Conservation (phyloP, 1,284 basidiomycete species). For the Trichosporon ovoides region DNA sequence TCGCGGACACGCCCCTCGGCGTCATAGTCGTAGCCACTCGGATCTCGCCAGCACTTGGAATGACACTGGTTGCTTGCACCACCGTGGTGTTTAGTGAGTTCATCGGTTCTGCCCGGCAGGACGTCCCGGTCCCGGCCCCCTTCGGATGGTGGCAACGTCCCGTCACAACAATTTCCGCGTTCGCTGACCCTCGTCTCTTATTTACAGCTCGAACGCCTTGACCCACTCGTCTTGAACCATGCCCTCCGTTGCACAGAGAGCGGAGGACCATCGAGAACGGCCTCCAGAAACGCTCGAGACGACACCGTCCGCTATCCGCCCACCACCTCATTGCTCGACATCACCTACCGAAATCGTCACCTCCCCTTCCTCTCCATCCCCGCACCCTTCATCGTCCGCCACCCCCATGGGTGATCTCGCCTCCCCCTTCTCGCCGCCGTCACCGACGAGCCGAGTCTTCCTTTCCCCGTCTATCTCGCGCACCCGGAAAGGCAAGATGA, state of each 20-base stretch:
- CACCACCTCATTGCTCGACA: neutral
- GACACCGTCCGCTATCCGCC: neutral
- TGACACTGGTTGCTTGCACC: conserved; percentile 2
- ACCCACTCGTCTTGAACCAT: neutral
- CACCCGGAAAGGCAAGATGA: conserved; percentile 7
- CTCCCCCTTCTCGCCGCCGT: conserved; percentile 2
- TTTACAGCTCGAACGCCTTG: conserved; percentile 4
- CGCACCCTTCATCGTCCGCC: neutral
- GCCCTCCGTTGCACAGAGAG: neutral
- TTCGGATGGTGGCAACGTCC: neutral
- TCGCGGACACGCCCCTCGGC: neutral
- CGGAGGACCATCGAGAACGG: neutral
- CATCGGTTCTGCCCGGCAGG: neutral
- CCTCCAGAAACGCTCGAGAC: no score
- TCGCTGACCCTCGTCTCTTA: neutral
- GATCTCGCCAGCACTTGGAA: neutral
- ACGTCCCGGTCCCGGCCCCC: neutral
- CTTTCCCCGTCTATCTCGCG: neutral
- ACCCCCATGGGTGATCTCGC: neutral
- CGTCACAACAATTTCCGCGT: neutral
- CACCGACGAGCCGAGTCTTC: neutral
- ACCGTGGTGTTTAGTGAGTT: conserved; percentile 1
- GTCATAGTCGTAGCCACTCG: neutral
- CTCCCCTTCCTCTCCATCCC: neutral
- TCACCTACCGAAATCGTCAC: neutral